Base-by-base conservation (phyloP, 139 green algal species). In the Limnomonas spitsbergensis region DNA sequence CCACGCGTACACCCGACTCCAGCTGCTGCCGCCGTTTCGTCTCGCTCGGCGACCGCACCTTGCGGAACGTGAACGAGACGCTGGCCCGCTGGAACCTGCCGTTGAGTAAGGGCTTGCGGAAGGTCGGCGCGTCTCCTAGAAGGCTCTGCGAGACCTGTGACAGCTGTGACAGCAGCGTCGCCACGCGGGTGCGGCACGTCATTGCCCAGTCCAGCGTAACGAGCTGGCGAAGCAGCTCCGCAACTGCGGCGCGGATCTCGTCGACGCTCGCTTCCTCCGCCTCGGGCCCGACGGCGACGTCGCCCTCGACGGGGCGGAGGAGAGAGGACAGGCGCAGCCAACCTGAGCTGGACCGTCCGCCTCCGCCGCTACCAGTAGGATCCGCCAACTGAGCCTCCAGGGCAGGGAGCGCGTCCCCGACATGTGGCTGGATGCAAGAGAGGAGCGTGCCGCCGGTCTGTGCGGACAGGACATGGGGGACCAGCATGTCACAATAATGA, bases 381-480 rank as follows among this genome's bases (percentile, higher is more conserved):
- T 29, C 14, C 14, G 47, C 47, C 14, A 61, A 20, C 47, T 20
- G 14, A 7, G 61, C 29, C 61, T 72, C 61, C 26, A 72, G 61
- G 29, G 61, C 26, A 37, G 68, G 68, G 24, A 74, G 68, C 24
- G 68, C 35, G 68, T 47, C 68, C 24, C 9, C 4, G 4, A 74
- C 36, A 32, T 74, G 68, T 20, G 68, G 68, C 68, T 74, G 68
- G 9, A 74, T 74, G 36, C 68, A 74, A 20, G 68, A 26, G 4
- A 74, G 29, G 29, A 74, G 68, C 35, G 68, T 74, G 35, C 68
- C 68, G 35, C 24, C 68, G 14, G 42, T 74, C 68, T 74, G 68
- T 32, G 7, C 31, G 56, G n/a, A 27, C 31, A 27, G 56, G 56
- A 26, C 31, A 35, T 6, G 56, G 14, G 4, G 56, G 9, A 27